Percentiles rank a stretch among this genome's conserved stretches.
Evolutionary conservation across 2,329 filamentous ascomycete species (phyloP).

Genomic region (Aspergillus brasiliensis): DNA sequence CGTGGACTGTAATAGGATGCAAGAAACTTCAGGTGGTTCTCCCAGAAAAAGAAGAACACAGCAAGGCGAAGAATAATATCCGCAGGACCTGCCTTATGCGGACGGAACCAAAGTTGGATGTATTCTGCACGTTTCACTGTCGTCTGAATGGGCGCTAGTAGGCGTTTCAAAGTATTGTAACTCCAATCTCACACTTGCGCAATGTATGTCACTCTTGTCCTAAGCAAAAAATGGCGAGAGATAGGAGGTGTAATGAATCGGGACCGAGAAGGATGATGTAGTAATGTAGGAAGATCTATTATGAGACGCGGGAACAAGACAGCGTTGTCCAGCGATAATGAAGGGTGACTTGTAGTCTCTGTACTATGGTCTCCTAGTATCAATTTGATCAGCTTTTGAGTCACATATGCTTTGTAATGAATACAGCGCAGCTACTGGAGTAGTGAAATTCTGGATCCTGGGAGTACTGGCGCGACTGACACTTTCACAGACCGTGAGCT

Average conservation of each 20-base stretch:
- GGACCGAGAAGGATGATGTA: background rate
- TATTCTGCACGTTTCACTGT: background rate
- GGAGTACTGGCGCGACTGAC: background rate
- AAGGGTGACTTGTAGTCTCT: background rate
- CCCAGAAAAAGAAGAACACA: background rate
- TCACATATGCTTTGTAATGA: background rate
- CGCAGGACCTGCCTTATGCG: constrained; percentile 25
- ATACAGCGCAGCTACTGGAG: background rate
- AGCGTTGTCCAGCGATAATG: background rate
- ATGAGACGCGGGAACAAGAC: background rate
- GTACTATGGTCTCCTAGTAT: background rate
- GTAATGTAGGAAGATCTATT: background rate
- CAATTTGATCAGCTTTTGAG: background rate
- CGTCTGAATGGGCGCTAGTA: background rate
- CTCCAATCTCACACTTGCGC: background rate
- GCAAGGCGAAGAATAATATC: background rate
- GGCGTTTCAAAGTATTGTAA: too few species aligned
- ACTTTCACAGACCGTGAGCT: background rate
- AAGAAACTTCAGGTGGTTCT: background rate
- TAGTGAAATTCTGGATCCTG: background rate
- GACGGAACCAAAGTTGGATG: background rate
- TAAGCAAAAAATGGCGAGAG: background rate
- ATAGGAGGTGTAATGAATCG: background rate
- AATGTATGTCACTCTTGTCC: background rate
- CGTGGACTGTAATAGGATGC: too few species aligned